A percentile compares a stretch with the other conserved stretches of the same genome.
Evolutionary conservation across 495 filamentous ascomycete genomes (phyloP).

Genomic region (Bombardia bombarda): DNA sequence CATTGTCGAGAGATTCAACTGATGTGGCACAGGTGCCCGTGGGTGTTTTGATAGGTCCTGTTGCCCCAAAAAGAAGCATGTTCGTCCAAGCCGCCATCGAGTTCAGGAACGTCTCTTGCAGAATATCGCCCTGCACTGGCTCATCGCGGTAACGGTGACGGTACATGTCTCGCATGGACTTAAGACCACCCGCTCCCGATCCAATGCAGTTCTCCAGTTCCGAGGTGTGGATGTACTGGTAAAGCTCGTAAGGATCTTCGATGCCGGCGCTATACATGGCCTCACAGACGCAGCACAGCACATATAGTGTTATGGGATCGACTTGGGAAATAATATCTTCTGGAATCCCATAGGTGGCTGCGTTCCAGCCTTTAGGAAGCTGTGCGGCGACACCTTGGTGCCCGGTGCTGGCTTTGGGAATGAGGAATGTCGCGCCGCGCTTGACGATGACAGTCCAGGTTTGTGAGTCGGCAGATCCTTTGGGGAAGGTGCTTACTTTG

Average conservation of each 20-base stretch:
- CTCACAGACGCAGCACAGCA: constrained; percentile 80
- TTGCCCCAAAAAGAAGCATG: constrained; percentile 87
- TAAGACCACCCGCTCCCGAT: constrained; percentile 84
- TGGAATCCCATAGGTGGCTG: constrained; percentile 79
- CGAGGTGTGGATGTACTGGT: constrained; percentile 91
- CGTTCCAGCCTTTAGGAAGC: constrained; percentile 88
- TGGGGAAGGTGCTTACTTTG: constrained; percentile 46
- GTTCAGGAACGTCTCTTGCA: constrained; percentile 96
- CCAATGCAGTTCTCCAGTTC: constrained; percentile 92
- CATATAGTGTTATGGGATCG: constrained; percentile 83
- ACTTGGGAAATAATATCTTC: constrained; percentile 92
- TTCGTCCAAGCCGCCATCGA: constrained; percentile 98
- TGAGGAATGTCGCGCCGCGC: constrained; percentile 78
- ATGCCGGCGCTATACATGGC: constrained; percentile 79
- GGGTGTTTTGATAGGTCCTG: constrained; percentile 89
- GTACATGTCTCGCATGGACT: constrained; percentile 84
- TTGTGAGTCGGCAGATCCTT: constrained; percentile 45
- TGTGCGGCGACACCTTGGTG: constrained; percentile 88
- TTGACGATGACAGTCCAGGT: constrained; percentile 77
- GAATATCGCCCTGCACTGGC: constrained; percentile 80
- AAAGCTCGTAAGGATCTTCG: constrained; percentile 93
- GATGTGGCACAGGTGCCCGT: constrained; percentile 91
- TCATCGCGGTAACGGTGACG: constrained; percentile 87
- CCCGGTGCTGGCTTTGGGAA: constrained; percentile 86
- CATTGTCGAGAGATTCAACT: constrained; percentile 87